These are phyloP conservation scores for Anthracocystis setariae DNA, from an alignment of 1,284 basidiomycete species.

Conservation along the genomic window DNA sequence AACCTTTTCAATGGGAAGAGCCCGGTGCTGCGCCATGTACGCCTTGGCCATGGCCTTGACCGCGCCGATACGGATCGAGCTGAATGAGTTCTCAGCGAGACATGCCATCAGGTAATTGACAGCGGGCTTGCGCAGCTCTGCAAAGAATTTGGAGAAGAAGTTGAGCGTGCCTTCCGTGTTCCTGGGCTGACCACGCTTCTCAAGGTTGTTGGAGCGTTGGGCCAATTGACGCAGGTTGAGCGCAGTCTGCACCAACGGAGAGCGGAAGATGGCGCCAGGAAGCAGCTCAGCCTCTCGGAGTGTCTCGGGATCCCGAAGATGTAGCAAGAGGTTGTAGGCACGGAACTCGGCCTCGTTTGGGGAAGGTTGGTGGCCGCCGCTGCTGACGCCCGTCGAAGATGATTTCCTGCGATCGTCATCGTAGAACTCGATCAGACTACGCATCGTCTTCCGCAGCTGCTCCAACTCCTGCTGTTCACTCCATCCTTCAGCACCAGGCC, in stretches of 20 bases:
- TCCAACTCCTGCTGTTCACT: constrained; percentile 83
- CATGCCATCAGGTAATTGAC: constrained; percentile 71
- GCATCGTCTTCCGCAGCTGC: constrained; percentile 87
- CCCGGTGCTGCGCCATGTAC: constrained; percentile 69
- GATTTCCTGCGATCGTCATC: constrained; percentile 73
- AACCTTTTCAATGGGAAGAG: constrained; percentile 50
- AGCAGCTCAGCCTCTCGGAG: constrained; percentile 77
- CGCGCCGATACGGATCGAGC: constrained; percentile 71
- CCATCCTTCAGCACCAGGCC: constrained; percentile 72
- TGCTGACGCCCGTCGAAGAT: constrained; percentile 26
- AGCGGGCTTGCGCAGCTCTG: constrained; percentile 68
- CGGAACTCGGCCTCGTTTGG: constrained; percentile 93
- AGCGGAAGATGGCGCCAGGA: constrained; percentile 76
- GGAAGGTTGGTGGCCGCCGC: constrained; percentile 74
- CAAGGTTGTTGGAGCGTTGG: constrained; percentile 77
- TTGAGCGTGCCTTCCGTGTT: constrained; percentile 72
- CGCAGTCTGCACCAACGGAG: constrained; percentile 83
- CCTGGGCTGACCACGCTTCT: constrained; percentile 68
- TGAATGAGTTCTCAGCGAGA: constrained; percentile 71
- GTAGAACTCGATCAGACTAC: constrained; percentile 91
- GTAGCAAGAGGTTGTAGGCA: constrained; percentile 90
- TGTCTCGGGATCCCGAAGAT: constrained; percentile 85
- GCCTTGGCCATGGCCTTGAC: constrained; percentile 70
- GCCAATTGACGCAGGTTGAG: constrained; percentile 82
- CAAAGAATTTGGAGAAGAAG: constrained; percentile 73